These are phyloP conservation scores for Ceratobasidium sp. DNA, from an alignment of 1,284 basidiomycete species.

Conservation along the genomic window DNA sequence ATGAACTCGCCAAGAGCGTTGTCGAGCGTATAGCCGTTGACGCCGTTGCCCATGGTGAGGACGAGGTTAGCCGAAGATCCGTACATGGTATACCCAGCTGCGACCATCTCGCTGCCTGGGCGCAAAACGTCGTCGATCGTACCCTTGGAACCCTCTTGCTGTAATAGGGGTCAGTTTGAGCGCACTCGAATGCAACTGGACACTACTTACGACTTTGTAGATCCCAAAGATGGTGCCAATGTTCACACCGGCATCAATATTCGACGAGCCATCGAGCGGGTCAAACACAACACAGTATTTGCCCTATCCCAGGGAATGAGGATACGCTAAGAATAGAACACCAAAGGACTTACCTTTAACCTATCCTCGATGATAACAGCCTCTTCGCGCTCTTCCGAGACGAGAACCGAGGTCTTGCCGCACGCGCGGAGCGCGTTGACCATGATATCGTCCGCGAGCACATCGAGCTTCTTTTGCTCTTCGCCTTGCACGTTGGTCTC, in stretches of 20 bases:
- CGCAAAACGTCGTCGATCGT: constrained; percentile 89
- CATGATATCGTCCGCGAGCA: constrained; percentile 99
- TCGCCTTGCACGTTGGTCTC: constrained; percentile 98
- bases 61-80: constrained; percentile 98
- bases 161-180: constrained; percentile 46
- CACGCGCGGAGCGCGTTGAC: constrained; percentile 93
- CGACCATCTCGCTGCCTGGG: constrained; percentile 97
- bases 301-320: constrained; percentile 60
- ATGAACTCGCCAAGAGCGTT: constrained; percentile 98
- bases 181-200: constrained; percentile 31
- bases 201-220: constrained; percentile 80
- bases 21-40: constrained; percentile 99
- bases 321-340: constrained; percentile 47
- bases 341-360: constrained; percentile 60
- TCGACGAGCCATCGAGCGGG: constrained; percentile 97
- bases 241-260: constrained; percentile 99
- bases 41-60: constrained; percentile 93
- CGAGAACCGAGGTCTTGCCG: constrained; percentile 95
- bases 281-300: constrained; percentile 99
- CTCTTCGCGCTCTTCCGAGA: constrained; percentile 96
- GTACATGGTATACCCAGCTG: constrained; percentile 98
- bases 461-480: constrained; percentile 99
- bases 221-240: constrained; percentile 99
- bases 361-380: constrained; percentile 89
- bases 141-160: constrained; percentile 84